Conservation (phyloP, 805 yeast species). For the Teunomyces stri region DNA sequence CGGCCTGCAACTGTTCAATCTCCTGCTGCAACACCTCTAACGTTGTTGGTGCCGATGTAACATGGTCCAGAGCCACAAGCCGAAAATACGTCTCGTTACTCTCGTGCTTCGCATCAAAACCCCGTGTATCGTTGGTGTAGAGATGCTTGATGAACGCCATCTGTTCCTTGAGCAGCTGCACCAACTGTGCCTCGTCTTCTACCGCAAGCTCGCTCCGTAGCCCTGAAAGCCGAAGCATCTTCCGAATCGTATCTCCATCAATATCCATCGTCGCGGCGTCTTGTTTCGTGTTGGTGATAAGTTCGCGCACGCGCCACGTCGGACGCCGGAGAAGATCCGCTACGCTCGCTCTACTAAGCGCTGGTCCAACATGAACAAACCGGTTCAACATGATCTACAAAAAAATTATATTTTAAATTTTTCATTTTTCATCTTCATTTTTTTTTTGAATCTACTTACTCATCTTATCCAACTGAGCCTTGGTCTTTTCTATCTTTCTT, state of each 20-base stretch:
- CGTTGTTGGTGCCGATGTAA: constrained; percentile 20
- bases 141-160: constrained; percentile 49
- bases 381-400: background rate
- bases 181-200: constrained; percentile 28
- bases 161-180: constrained; percentile 43
- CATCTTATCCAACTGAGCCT: constrained; percentile 34
- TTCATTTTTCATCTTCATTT: too few relatives aligned
- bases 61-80: constrained; percentile 33
- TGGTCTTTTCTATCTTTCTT: constrained; percentile 66
- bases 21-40: constrained; percentile 13
- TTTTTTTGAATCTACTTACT: constrained; percentile 6
- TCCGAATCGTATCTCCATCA: constrained; percentile 18
- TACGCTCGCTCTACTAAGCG: background rate
- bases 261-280: constrained; percentile 6
- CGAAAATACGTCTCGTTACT: constrained; percentile 29
- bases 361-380: background rate
- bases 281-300: constrained; percentile 4
- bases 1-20: constrained; percentile 5
- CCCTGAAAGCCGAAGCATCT: constrained; percentile 49
- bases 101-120: constrained; percentile 4
- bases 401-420: background rate
- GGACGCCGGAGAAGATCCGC: constrained; percentile 5
- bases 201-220: constrained; percentile 29
- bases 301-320: constrained; percentile 13
- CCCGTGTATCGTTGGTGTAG: constrained; percentile 18